Conservation (phyloP, 1,284 basidiomycete species). For the Agroathelia rolfsii region DNA sequence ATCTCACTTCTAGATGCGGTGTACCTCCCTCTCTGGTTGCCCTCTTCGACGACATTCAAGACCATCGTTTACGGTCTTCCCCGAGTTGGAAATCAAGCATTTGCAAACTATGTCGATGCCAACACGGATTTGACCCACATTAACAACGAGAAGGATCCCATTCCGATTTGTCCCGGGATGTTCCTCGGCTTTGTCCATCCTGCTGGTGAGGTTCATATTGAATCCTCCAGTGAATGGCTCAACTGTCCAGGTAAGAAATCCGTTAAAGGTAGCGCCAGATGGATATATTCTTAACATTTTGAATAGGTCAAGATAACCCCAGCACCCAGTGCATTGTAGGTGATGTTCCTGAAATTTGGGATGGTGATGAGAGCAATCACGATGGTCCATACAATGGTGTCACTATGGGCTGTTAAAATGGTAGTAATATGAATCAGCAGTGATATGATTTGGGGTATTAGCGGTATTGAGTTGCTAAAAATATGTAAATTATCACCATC, state of each 20-base stretch:
- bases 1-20: slow-evolving; percentile 38
- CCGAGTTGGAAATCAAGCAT: slow-evolving; percentile 46
- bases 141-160: slow-evolving; percentile 33
- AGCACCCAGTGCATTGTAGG: slow-evolving; percentile 41
- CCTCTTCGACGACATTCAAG: slow-evolving; percentile 25
- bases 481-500: too few relatives aligned
- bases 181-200: slow-evolving; percentile 35
- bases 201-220: slow-evolving; percentile 30
- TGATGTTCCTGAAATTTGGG: slow-evolving; percentile 41
- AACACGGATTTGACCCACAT: slow-evolving; percentile 34
- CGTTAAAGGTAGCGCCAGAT: too few relatives aligned
- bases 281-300: too few relatives aligned
- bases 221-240: slow-evolving; percentile 21
- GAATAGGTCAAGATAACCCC: slow-evolving; percentile 44
- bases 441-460: too few relatives aligned
- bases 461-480: too few relatives aligned
- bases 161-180: slow-evolving; percentile 37
- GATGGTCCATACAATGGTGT: slow-evolving; percentile 51
- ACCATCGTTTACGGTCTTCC: slow-evolving; percentile 33
- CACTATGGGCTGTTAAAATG: slow-evolving; percentile 38
- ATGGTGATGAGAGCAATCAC: slow-evolving; percentile 35
- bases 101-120: slow-evolving; percentile 47
- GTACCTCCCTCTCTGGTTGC: slow-evolving; percentile 36
- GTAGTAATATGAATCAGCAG: too few relatives aligned
- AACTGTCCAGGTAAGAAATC: slow-evolving; percentile 27